These are phyloP conservation scores for Hypoxylon lienhwacheense DNA, from an alignment of 495 filamentous ascomycete genomes.

Conservation along the genomic window DNA sequence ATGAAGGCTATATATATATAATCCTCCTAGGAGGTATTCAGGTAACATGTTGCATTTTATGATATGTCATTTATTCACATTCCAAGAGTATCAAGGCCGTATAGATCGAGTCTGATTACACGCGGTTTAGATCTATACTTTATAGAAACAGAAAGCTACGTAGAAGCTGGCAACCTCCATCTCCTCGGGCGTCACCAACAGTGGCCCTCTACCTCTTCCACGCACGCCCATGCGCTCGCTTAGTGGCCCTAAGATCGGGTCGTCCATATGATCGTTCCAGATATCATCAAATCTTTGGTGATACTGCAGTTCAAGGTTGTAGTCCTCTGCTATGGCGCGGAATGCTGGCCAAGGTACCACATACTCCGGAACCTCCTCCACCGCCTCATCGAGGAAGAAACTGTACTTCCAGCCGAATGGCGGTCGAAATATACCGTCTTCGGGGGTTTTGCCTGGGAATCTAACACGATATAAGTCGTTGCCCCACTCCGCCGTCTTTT, in stretches of 20 bases:
- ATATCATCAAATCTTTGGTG: conserved; percentile 86
- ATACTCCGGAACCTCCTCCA: conserved; percentile 95
- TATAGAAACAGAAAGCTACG: conserved; percentile 91
- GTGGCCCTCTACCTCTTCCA: conserved; percentile 63
- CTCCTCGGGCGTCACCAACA: conserved; percentile 76
- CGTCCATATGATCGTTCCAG: conserved; percentile 86
- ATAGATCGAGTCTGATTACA: neutral
- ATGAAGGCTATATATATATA: too few species aligned
- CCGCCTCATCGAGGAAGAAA: conserved; percentile 92
- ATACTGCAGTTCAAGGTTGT: conserved; percentile 92
- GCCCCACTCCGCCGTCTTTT: conserved; percentile 75
- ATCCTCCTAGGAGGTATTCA: too few species aligned
- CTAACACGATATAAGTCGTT: conserved; percentile 88
- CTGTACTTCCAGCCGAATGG: conserved; percentile 97
- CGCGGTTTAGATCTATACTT: conserved; percentile 58
- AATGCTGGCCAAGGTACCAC: conserved; percentile 98
- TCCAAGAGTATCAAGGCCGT: neutral
- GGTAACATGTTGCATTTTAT: neutral
- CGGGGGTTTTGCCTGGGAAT: conserved; percentile 78
- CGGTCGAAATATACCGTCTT: conserved; percentile 83
- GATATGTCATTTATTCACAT: neutral
- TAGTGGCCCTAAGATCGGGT: conserved; percentile 72
- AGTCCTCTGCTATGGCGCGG: conserved; percentile 90
- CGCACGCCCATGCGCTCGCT: conserved; percentile 94
- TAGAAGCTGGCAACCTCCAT: conserved; percentile 92